Evolutionary conservation across 2,329 filamentous ascomycete genomes (phyloP).

Genomic region (Dendrostoma leiphaemia): DNA sequence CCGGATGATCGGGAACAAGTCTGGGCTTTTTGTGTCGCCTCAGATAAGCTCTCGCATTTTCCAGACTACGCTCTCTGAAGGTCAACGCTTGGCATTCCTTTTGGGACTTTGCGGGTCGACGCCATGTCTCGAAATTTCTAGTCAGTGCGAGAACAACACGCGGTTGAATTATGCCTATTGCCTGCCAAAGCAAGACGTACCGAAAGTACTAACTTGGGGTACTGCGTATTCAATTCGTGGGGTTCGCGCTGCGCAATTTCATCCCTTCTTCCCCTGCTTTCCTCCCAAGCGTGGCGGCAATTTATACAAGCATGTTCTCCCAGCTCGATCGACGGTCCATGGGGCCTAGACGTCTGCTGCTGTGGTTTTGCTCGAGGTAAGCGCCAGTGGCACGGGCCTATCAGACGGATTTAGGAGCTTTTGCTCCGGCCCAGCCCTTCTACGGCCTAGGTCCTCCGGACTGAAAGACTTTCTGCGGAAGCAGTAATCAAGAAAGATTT

Average conservation of each 20-base stretch:
- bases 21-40: background rate
- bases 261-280: background rate
- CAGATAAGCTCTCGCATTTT: background rate
- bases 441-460: conserved; percentile 15
- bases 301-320: background rate
- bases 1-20: too few species aligned
- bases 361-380: conserved; percentile 8
- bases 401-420: conserved; percentile 31
- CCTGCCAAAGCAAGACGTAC: too few species aligned
- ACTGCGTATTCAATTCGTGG: background rate
- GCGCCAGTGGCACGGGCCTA: conserved; percentile 27
- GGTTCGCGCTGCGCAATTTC: background rate
- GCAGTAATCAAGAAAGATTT: conserved; percentile 24
- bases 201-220: too few species aligned
- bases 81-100: background rate
- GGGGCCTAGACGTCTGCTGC: conserved; percentile 7
- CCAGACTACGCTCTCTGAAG: background rate
- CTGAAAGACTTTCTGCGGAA: conserved; percentile 20
- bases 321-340: conserved; percentile 13
- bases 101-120: conserved; percentile 1
- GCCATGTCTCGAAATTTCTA: conserved; percentile 7
- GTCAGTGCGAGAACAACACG: conserved; percentile 2
- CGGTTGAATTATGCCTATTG: too few species aligned
- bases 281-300: background rate
- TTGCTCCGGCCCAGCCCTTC: conserved; percentile 31